Percentiles rank a stretch among this genome's conserved stretches.
phyloP scores from a whole-genome alignment of 1,139 yeast genomes.

The Saccharomyces uvarum region DNA sequence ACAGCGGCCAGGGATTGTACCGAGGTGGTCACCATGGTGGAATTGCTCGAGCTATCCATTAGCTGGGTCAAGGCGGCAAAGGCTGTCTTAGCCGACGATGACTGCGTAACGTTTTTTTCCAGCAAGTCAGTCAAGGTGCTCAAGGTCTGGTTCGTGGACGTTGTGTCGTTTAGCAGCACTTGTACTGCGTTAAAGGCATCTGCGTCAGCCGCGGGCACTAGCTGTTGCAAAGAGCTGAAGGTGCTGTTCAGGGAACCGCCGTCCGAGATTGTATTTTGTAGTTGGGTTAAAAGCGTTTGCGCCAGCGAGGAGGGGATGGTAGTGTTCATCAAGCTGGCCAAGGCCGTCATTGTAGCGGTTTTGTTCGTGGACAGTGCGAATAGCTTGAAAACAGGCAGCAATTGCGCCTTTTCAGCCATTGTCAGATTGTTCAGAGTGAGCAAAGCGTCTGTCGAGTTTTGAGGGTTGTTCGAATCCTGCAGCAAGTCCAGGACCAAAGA shows the following conservation, averaged over 20 bases:
- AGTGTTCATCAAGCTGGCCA: constrained; percentile 25
- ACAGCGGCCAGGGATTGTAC: constrained; percentile 18
- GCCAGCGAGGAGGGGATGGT: constrained; percentile 23
- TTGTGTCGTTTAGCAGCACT: constrained; percentile 13
- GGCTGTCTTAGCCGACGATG: constrained; percentile 20
- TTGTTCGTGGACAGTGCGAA: constrained; percentile 24
- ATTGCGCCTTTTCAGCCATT: constrained; percentile 20
- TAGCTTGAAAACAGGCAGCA: constrained; percentile 24
- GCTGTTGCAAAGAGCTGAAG: constrained; percentile 5
- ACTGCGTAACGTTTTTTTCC: constrained; percentile 21
- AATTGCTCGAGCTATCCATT: constrained; percentile 16
- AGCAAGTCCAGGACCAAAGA: constrained; percentile 20
- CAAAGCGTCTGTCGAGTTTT: constrained; percentile 22
- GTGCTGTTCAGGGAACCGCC: constrained; percentile 5
- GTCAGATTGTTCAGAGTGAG: constrained; percentile 17
- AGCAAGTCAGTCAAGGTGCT: constrained; percentile 18
- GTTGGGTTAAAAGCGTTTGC: constrained; percentile 17
- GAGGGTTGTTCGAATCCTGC: constrained; percentile 23
- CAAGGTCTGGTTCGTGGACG: constrained; percentile 19
- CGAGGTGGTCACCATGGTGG: constrained; percentile 17
- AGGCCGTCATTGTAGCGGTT: constrained; percentile 25
- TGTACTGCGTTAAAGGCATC: constrained; percentile 8
- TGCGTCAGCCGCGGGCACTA: constrained; percentile 5
- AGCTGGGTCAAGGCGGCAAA: constrained; percentile 18
- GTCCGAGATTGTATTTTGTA: constrained; percentile 8